Percentiles rank a stretch among this genome's conserved stretches.
These are phyloP conservation scores for Lunasporangiospora selenospora DNA, from an alignment of 192 early-diverging fungal species.

Conservation along the genomic window DNA sequence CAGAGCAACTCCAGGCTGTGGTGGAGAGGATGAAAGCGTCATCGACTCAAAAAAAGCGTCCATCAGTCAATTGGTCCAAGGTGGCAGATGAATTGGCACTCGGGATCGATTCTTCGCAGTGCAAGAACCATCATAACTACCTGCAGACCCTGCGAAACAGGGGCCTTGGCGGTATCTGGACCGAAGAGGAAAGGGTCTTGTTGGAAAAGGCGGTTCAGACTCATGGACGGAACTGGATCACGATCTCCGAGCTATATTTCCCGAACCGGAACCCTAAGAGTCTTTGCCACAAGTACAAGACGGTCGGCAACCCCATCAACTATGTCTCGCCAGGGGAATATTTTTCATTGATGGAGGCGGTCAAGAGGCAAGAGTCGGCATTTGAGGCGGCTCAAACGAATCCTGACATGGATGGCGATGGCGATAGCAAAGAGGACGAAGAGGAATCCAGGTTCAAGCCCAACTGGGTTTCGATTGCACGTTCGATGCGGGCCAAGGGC, in stretches of 20 bases:
- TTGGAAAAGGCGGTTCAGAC: slow-evolving; percentile 28
- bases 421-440: no score
- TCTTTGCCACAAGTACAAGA: slow-evolving; percentile 37
- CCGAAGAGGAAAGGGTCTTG: slow-evolving; percentile 9
- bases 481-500: slow-evolving; percentile 12
- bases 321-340: slow-evolving; percentile 30
- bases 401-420: no score
- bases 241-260: slow-evolving; percentile 6
- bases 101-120: slow-evolving; percentile 3
- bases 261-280: slow-evolving; percentile 34
- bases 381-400: no score
- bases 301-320: slow-evolving; percentile 6
- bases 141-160: neutral
- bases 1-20: slow-evolving; percentile 23
- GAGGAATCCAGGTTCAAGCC: no score
- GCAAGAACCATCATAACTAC: slow-evolving; percentile 42
- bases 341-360: slow-evolving; percentile 14
- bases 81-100: slow-evolving; percentile 11
- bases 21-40: neutral
- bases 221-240: slow-evolving; percentile 20
- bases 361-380: slow-evolving; percentile 23
- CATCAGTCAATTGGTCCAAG: slow-evolving; percentile 10
- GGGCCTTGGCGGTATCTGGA: slow-evolving; percentile 8
- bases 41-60: no score
- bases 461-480: slow-evolving; percentile 22